Base-by-base conservation (phyloP, 257 asterid species). In the Anisodus tanguticus region DNA sequence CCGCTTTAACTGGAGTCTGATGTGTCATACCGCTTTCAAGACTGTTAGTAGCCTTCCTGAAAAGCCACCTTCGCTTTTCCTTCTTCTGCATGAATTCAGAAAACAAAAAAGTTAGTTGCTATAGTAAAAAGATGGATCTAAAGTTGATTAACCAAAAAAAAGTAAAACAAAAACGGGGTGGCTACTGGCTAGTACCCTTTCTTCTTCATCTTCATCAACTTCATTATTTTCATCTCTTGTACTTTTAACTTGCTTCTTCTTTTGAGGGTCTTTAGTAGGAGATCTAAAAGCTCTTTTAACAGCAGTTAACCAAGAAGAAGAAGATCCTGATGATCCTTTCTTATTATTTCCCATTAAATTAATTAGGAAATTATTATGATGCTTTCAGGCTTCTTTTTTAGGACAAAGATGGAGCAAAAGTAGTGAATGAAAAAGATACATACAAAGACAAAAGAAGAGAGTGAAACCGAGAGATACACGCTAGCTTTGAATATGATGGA, bases 221-320 rank as follows among this genome's bases (percentile, higher is more conserved):
- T 68, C 51, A 68, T 8, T 68, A 37, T 37, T 68, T 7, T 85
- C 85, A 76, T 87, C 77, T 51, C 70, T 22, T 43, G 62, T 84
- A 31, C 35, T 31, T 63, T 54, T 82, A n/a, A 63, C 79, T 74
- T 81, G 84, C 13, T 76, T 87, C 9, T 80, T 89, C 37, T 69
- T 87, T 66, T 19, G 70, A 81, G n/a, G 57, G 76, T 85, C 91
- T 85, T 89, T 89, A 69, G 74, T 82, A 39, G 91, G 91, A 84
- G 92, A 87, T 85, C 92, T 87, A 69, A 89, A 87, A 4, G 92
- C 92, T 79, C 90, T 87, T 86, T 89, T 89, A 54, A 89, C 92
- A 37, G 92, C 92, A 58, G 88, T 86, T 79, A 89, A 83, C 92
- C 92, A 89, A 12, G 92, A 89, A 22, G 91, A 89, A 12, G 88